phyloP scores from a whole-genome alignment of 108 stramenopile genomes.

The Fragilariopsis cylindrus region DNA sequence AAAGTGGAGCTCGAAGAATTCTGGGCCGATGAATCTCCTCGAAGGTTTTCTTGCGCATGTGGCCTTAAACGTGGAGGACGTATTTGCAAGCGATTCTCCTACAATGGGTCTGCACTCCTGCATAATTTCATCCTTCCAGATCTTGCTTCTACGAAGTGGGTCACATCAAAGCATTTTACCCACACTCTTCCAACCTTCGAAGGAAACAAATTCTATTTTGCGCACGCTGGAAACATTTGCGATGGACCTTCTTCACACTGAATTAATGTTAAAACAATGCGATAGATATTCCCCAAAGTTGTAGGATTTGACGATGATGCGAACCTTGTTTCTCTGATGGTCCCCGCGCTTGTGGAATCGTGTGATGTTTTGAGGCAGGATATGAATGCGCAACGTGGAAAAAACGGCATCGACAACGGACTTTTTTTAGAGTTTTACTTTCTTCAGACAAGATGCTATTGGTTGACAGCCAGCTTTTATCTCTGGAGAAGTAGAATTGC shows the following conservation, averaged over 20 bases:
- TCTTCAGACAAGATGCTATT: constrained; percentile 57
- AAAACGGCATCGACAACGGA: neutral
- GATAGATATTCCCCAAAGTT: constrained; percentile 45
- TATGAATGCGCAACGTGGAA: constrained; percentile 20
- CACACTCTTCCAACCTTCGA: constrained; percentile 16
- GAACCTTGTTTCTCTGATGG: constrained; percentile 42
- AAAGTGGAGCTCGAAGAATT: constrained; percentile 52
- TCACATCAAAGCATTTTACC: constrained; percentile 18
- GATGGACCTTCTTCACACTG: constrained; percentile 70
- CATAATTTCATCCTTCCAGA: constrained; percentile 51
- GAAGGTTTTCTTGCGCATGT: constrained; percentile 57
- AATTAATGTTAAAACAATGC: constrained; percentile 65
- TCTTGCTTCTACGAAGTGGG: constrained; percentile 20
- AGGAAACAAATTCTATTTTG: constrained; percentile 8
- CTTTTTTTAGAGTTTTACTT: constrained; percentile 10
- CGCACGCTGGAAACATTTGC: constrained; percentile 47
- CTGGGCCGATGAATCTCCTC: constrained; percentile 62
- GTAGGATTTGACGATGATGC: constrained; percentile 54
- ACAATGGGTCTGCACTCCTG: constrained; percentile 48
- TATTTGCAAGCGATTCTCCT: constrained; percentile 54
- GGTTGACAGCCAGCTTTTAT: constrained; percentile 68
- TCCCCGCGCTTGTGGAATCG: constrained; percentile 55
- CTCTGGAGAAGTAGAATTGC: constrained; percentile 65
- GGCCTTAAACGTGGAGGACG: constrained; percentile 51
- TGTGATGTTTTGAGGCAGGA: constrained; percentile 20